These are phyloP conservation scores for Pugionium dolabratum DNA, from an alignment of 345 rosid species.

Conservation along the genomic window DNA sequence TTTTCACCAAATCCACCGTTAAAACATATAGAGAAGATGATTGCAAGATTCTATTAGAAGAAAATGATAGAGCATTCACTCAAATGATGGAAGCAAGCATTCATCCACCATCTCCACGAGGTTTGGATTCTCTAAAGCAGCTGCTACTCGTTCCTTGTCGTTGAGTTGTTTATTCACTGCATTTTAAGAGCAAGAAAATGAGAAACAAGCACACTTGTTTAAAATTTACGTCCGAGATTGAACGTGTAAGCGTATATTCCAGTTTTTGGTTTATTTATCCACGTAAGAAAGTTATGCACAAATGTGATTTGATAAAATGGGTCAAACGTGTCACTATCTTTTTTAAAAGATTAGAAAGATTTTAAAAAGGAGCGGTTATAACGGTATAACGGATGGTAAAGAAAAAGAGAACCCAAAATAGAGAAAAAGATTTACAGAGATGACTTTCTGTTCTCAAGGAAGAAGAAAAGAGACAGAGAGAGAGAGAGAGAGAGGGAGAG, in stretches of 20 bases:
- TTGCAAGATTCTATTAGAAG: too few relatives aligned
- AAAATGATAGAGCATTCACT: constrained; percentile 29
- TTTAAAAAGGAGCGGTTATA: constrained; percentile 27
- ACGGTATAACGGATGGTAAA: constrained; percentile 40
- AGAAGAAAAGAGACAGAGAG: constrained; percentile 20
- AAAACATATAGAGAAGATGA: too few relatives aligned
- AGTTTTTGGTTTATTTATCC: too few relatives aligned
- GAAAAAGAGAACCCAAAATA: constrained; percentile 29
- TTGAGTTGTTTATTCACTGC: constrained; percentile 95
- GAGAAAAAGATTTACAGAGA: constrained; percentile 32
- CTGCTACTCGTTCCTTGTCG: constrained; percentile 91
- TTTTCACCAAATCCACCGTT: too few relatives aligned
- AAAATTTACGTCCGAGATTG: too few relatives aligned
- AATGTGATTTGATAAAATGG: neutral
- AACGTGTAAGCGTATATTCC: too few relatives aligned
- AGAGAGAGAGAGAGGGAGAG: constrained; percentile 2
- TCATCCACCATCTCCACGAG: constrained; percentile 90
- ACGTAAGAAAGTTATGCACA: neutral
- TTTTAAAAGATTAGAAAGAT: neutral
- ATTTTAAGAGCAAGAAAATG: constrained; percentile 4
- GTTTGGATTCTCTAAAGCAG: constrained; percentile 92
- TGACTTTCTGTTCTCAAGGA: constrained; percentile 1
- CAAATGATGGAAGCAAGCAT: constrained; percentile 69
- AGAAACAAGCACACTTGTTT: constrained; percentile 1
- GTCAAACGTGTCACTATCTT: constrained; percentile 2